Conservation (phyloP, 805 yeast genomes). For the Sugiyamaella americana region DNA sequence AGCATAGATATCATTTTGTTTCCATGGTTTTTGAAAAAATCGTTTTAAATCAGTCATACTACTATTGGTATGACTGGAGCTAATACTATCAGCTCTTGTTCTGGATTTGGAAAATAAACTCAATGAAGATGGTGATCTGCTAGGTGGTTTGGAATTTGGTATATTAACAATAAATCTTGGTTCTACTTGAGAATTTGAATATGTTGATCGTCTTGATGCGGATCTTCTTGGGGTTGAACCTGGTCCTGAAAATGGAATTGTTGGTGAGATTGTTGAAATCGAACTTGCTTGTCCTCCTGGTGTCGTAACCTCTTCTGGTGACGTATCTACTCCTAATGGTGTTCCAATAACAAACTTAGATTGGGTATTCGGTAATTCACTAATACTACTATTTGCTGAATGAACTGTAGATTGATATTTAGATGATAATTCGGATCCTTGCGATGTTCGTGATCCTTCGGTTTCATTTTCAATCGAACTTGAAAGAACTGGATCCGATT, state of each 20-base stretch:
- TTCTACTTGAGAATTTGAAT: conserved; percentile 43
- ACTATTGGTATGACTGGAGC: conserved; percentile 25
- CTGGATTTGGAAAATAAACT: conserved; percentile 33
- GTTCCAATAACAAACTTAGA: conserved; percentile 12
- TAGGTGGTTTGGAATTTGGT: conserved; percentile 18
- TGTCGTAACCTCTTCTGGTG: background rate
- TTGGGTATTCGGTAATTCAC: background rate
- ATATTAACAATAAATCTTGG: conserved; percentile 80
- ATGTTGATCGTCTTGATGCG: conserved; percentile 6
- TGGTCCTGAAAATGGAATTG: background rate
- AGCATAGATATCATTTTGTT: conserved; percentile 12
- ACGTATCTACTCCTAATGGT: conserved; percentile 6
- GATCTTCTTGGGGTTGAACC: conserved; percentile 12
- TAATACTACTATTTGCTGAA: background rate
- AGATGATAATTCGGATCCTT: background rate
- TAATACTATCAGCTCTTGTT: conserved; percentile 32
- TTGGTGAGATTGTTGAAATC: background rate
- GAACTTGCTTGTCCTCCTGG: background rate
- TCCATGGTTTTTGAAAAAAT: conserved; percentile 41
- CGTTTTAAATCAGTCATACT: conserved; percentile 39
- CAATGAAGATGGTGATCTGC: conserved; percentile 29
- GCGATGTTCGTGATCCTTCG: background rate
- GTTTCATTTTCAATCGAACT: background rate
- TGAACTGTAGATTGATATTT: background rate
- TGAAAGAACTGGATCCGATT: background rate